Evolutionary conservation across 2,329 filamentous ascomycete species (phyloP).

Genomic region (Helicocarpus griseus): DNA sequence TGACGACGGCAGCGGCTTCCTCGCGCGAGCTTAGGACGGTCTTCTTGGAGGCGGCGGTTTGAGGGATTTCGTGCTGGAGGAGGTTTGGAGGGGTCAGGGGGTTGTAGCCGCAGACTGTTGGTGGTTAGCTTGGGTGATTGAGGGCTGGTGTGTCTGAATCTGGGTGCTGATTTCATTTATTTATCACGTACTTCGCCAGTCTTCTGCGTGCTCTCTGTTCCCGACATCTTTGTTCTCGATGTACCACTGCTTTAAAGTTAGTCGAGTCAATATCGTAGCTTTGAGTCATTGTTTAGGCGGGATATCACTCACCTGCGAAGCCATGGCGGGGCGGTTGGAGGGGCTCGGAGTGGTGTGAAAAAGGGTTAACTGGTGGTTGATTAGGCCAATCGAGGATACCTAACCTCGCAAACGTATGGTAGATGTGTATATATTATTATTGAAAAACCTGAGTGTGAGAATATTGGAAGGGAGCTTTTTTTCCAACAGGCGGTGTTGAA

Average conservation of each 20-base stretch:
- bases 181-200: conserved; percentile 63
- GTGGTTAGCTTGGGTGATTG: conserved; percentile 1
- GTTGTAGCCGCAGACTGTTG: conserved; percentile 74
- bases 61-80: conserved; percentile 81
- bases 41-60: conserved; percentile 32
- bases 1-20: conserved; percentile 52
- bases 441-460: background rate
- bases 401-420: background rate
- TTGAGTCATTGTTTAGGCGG: background rate
- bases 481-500: background rate
- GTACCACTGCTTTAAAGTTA: conserved; percentile 48
- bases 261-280: background rate
- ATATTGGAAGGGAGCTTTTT: no score
- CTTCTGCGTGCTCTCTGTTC: conserved; percentile 62
- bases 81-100: conserved; percentile 87
- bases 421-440: background rate
- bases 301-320: background rate
- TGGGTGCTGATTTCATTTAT: background rate
- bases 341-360: background rate
- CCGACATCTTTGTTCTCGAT: conserved; percentile 72
- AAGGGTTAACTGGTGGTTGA: background rate
- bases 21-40: conserved; percentile 52
- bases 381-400: background rate
- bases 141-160: background rate
- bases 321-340: background rate